A percentile compares a stretch with the other conserved stretches of the same genome.
Conservation (phyloP, 2,329 filamentous ascomycete species). For the Zymoseptoria ardabiliae region DNA sequence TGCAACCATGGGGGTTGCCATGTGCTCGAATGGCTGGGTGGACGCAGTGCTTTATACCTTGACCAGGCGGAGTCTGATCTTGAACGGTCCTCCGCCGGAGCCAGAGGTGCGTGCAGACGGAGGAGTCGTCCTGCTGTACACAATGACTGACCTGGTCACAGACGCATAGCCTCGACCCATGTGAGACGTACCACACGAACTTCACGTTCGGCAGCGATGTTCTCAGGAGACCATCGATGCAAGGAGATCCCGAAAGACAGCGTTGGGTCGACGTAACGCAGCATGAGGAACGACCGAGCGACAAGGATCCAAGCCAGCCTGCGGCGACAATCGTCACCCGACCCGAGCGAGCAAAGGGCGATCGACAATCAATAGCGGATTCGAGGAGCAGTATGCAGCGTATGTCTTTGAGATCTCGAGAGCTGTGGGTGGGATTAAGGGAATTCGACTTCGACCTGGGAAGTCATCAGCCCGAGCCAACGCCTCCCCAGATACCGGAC, state of each 20-base stretch:
- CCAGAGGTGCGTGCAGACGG: neutral
- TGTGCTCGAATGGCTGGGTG: slow-evolving; percentile 50
- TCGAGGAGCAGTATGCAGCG: too few relatives aligned
- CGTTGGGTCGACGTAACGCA: neutral
- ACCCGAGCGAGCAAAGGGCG: neutral
- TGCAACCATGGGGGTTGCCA: slow-evolving; percentile 47
- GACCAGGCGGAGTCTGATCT: slow-evolving; percentile 34
- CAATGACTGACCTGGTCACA: neutral
- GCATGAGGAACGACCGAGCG: neutral
- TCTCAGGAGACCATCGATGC: neutral
- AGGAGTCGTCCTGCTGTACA: neutral
- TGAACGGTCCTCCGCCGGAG: neutral
- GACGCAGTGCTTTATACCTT: slow-evolving; percentile 51
- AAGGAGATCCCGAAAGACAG: neutral
- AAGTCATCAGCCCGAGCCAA: neutral
- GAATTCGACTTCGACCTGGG: neutral
- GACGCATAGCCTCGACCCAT: neutral
- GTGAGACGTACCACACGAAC: neutral
- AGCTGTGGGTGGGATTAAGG: neutral
- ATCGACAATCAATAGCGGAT: neutral
- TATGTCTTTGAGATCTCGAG: neutral
- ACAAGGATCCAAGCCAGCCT: neutral
- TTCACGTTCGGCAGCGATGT: neutral
- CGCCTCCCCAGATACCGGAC: neutral
- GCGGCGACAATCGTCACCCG: neutral